Base-by-base conservation (phyloP, 805 yeast genomes). In the Kluyveromyces siamensis region DNA sequence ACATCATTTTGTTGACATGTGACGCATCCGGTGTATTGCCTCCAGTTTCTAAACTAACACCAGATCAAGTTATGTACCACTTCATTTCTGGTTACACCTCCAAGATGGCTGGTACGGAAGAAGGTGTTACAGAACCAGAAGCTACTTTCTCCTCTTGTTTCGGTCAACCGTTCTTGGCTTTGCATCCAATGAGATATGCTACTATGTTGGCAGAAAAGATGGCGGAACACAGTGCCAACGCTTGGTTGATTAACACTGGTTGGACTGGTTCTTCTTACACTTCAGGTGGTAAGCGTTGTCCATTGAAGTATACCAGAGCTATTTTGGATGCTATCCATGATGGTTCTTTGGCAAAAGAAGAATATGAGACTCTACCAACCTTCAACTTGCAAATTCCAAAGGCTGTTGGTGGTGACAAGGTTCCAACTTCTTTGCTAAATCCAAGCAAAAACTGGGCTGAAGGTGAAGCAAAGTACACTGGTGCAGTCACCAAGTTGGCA, bases 71-170 rank as follows among this genome's bases (percentile, higher is more conserved):
- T 56, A 91, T 93, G 98, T 91, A 93, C 79, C 98, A 91, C 74
- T 91, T 91, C 74, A 91, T 91, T 61, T 85, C 96, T 55, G 99
- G 99, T 63, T 91, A 91, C 80, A 91, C 99, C 53, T 91, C 98
- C 49, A 91, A 93, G 81, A 91, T 91, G 96, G 96, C 99, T 53
- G 98, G 98, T 70, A 91, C 99, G 47, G 99, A 91, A 74, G 95
- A 87, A 70, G 99, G 99, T 72, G 87, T 91, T 57, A 90, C 97
- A 54, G 97, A 91, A 74, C 98, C 99, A 53, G 89, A 87, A 71
- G 96, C 97, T 49, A 88, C 96, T 17, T 91, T 91, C 81, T 87
- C 96, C 53, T 96, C 99, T 48, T 91, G 99, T 76, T 91, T 90
- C 70, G 99, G 98, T 66, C 98, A 91, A 76, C 99, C 99, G 55